A percentile compares a stretch with the other conserved stretches of the same genome.
Evolutionary conservation across 176 grass and related monocot genomes (phyloP).

Genomic region (Microstegium vimineum): DNA sequence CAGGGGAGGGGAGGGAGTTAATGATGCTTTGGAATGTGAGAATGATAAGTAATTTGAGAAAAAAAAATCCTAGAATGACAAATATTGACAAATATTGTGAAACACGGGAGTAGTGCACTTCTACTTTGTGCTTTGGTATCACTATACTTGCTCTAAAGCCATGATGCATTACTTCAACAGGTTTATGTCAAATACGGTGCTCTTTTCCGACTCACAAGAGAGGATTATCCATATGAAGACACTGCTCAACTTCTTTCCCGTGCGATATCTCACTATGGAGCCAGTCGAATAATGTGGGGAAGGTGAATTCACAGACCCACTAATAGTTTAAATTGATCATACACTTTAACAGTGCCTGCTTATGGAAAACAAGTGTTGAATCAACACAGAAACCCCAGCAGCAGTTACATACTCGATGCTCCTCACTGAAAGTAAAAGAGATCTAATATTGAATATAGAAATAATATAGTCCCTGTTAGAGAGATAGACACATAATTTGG

Average conservation of each 20-base stretch:
- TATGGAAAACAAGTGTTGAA: not conserved
- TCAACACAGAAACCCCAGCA: not conserved
- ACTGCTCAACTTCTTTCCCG: conserved; percentile 53
- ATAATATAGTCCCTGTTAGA: not conserved
- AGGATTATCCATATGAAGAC: conserved; percentile 72
- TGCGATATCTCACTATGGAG: conserved; percentile 54
- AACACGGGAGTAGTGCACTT: not conserved
- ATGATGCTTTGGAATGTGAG: not conserved
- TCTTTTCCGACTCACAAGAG: conserved; percentile 70
- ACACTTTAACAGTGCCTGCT: not conserved
- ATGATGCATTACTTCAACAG: conserved; percentile 36
- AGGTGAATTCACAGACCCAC: conserved; percentile 36
- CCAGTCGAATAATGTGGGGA: conserved; percentile 84
- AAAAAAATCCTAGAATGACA: too few species aligned
- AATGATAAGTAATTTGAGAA: not conserved
- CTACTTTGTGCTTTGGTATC: not conserved
- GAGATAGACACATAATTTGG: too few species aligned
- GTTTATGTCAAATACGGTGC: conserved; percentile 85
- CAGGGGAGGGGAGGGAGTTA: not conserved
- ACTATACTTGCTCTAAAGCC: not conserved
- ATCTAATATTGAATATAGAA: not conserved
- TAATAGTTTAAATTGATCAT: not conserved
- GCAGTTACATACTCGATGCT: not conserved
- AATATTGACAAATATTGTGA: not conserved
- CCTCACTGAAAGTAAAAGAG: not conserved